Evolutionary conservation across 495 filamentous ascomycete species (phyloP).

Genomic region (Pseudoneurospora amorphoporcata): DNA sequence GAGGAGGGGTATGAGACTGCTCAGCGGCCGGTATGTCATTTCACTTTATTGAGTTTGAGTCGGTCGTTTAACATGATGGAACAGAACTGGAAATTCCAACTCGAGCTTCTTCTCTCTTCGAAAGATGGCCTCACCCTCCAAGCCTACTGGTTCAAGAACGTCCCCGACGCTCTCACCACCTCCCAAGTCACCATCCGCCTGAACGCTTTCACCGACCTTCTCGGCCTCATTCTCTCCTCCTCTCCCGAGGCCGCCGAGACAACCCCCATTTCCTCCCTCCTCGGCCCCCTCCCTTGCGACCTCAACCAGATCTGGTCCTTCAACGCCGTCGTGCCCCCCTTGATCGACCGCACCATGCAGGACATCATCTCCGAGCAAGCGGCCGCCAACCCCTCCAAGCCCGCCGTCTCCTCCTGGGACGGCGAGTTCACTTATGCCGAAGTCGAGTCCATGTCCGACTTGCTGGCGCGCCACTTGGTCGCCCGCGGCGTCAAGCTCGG

Average conservation of each 20-base stretch:
- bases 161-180: not conserved
- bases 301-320: constrained; percentile 30
- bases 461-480: constrained; percentile 35
- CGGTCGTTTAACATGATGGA: not conserved
- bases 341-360: constrained; percentile 28
- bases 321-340: constrained; percentile 30
- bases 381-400: constrained; percentile 12
- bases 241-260: not conserved
- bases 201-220: constrained; percentile 4
- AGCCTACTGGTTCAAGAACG: constrained; percentile 2
- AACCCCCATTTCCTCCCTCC: constrained; percentile 1
- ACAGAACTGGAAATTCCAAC: constrained; percentile 7
- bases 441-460: constrained; percentile 37
- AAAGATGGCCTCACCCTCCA: constrained; percentile 4
- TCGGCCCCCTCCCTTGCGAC: constrained; percentile 8
- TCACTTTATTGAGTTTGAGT: not conserved
- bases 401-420: constrained; percentile 45
- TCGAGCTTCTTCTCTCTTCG: constrained; percentile 1
- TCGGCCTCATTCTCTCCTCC: not conserved
- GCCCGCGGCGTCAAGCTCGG: constrained; percentile 36
- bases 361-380: constrained; percentile 27
- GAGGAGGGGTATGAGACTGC: not conserved
- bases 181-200: constrained; percentile 3
- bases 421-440: constrained; percentile 47
- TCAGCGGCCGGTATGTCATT: not conserved